Evolutionary conservation across 2,329 filamentous ascomycete species (phyloP), one percentile per base, ranked within the genome.

Genomic region (Thelonectria discophora): DNA sequence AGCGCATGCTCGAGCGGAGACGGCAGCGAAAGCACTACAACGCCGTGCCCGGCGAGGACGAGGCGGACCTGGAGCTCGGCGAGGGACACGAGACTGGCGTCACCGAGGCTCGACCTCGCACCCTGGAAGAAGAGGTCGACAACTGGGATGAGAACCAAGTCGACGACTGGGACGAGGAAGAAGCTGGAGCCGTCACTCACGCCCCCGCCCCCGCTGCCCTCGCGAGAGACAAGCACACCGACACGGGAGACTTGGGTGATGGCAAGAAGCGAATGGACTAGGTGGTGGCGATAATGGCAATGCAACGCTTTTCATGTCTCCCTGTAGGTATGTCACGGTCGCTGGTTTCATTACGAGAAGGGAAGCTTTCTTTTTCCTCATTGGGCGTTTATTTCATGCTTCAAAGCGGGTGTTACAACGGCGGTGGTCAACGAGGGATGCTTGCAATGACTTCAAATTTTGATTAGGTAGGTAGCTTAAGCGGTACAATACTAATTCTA

Each of bases 1-100:
- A 91, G 74, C 90, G 95, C 61, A 98, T 98, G 93, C 81, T 98
- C 40, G 94, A 98, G 77, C 86, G 95, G 64, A 92, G 91, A 75
- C 86, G 94, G 62, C 82, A 87, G 72, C 87, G 87, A 57, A 91
- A 91, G 73, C 86, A 86, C 53, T 96, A 96, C 72, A 84, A 86
- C 55, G 84, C 86, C 7, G 85, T 96, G 6, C 86, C 90, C 0
- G 88, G 87, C 27, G 86, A 86, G 51, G 84, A 82, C 13, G 84
- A 84, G 2, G 83, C 76, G 13, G 91, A 97, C 75, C 77, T 97
- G 13, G 94, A 97, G 79, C 84, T 97, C 7, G 93, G 91, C 1
- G 87, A 89, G 64, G 81, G 78, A 24, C 90, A 91, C 65, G 90
- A 92, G 76, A 87, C 85, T 30, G 89, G 89, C 17, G 79, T 92